A percentile compares a stretch with the other conserved stretches of the same genome.
Evolutionary conservation across 2,329 filamentous ascomycete species (phyloP).

Genomic region (Epichloe sylvatica): DNA sequence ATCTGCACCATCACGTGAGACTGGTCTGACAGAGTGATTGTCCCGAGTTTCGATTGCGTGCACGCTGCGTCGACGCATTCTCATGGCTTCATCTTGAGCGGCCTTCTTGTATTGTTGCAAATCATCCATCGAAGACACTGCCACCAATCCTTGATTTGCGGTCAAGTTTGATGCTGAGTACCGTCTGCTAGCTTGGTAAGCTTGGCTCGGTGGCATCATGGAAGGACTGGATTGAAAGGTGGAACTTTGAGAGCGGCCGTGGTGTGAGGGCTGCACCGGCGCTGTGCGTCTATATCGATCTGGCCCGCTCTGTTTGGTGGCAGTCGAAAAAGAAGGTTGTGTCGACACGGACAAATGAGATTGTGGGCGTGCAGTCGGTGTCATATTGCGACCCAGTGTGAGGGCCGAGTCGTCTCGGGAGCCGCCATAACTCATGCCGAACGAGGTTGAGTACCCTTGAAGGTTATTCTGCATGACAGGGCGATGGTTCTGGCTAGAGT

Average conservation of each 20-base stretch:
- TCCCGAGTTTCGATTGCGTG: conserved; percentile 41
- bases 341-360: conserved; percentile 26
- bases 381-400: conserved; percentile 27
- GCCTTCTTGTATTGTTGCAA: conserved; percentile 45
- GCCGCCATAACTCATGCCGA: conserved; percentile 24
- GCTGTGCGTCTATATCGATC: conserved; percentile 68
- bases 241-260: conserved; percentile 24
- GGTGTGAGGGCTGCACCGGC: conserved; percentile 25
- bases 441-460: conserved; percentile 23
- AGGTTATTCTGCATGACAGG: conserved; percentile 20
- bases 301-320: conserved; percentile 36
- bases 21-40: conserved; percentile 7
- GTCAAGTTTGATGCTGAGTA: conserved; percentile 31
- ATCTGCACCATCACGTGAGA: conserved; percentile 11
- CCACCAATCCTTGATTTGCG: conserved; percentile 26
- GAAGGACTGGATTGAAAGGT: conserved; percentile 19
- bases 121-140: conserved; percentile 51
- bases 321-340: conserved; percentile 32
- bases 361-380: conserved; percentile 27
- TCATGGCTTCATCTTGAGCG: conserved; percentile 53
- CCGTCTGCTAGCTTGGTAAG: conserved; percentile 11
- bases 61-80: conserved; percentile 72
- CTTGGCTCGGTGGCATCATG: conserved; percentile 12
- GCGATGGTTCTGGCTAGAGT: conserved; percentile 11
- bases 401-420: conserved; percentile 40